Conservation (phyloP, 805 yeast species). For the Henningerozyma blattae region DNA sequence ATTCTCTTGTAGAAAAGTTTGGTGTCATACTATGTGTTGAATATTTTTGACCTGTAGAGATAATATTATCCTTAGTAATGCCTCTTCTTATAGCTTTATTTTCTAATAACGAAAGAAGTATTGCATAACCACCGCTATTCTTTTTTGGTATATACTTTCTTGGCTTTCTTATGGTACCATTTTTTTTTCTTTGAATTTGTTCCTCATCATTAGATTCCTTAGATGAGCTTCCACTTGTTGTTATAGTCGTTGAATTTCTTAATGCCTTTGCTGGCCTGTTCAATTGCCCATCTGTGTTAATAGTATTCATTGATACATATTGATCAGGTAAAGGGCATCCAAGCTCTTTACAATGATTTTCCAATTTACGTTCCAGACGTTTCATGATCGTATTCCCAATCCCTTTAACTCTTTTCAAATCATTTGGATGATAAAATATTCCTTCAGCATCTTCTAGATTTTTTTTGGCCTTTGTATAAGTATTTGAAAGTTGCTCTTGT, state of each 20-base stretch:
- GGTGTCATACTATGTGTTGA: slow-evolving; percentile 46
- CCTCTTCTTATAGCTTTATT: slow-evolving; percentile 42
- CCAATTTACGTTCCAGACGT: slow-evolving; percentile 34
- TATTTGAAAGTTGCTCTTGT: slow-evolving; percentile 40
- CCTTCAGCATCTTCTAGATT: slow-evolving; percentile 34
- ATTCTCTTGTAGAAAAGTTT: slow-evolving; percentile 49
- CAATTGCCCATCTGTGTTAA: slow-evolving; percentile 2
- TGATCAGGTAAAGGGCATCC: slow-evolving; percentile 24
- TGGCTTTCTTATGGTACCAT: no score
- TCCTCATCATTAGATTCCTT: slow-evolving; percentile 7
- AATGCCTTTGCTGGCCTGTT: slow-evolving; percentile 11
- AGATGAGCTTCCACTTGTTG: slow-evolving; percentile 2
- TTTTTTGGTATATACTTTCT: slow-evolving; percentile 55
- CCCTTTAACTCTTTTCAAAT: slow-evolving; percentile 46
- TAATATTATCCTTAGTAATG: slow-evolving; percentile 47
- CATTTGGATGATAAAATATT: slow-evolving; percentile 41
- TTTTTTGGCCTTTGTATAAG: slow-evolving; percentile 45
- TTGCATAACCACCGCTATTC: slow-evolving; percentile 79
- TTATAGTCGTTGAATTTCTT: slow-evolving; percentile 8
- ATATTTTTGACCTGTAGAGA: slow-evolving; percentile 39
- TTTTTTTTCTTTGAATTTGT: slow-evolving; percentile 13
- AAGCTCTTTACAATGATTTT: slow-evolving; percentile 43
- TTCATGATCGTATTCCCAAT: slow-evolving; percentile 63
- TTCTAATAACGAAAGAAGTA: slow-evolving; percentile 46
- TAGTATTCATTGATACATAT: slow-evolving; percentile 1